Evolutionary conservation across 495 filamentous ascomycete genomes (phyloP).

Genomic region (Trichoderma virens): DNA sequence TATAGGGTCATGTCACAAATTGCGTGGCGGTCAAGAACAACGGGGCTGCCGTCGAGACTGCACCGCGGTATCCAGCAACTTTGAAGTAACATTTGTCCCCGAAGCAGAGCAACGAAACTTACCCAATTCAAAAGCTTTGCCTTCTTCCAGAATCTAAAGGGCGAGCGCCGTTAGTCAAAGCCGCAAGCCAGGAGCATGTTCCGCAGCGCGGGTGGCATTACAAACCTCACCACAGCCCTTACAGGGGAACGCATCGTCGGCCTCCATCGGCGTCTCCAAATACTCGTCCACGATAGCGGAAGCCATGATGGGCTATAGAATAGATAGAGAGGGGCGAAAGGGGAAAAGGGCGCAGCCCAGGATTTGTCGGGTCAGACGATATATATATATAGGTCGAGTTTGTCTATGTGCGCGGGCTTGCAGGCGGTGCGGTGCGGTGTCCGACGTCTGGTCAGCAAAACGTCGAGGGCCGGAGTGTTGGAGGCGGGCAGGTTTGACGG

Average conservation of each 20-base stretch:
- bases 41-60: neutral
- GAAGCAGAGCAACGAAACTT: slow-evolving; percentile 33
- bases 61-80: neutral
- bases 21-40: slow-evolving; percentile 5
- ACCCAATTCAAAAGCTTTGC: slow-evolving; percentile 98
- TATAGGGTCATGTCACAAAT: neutral
- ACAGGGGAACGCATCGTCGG: slow-evolving; percentile 87
- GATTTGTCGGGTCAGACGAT: neutral
- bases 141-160: slow-evolving; percentile 85
- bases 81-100: neutral
- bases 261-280: slow-evolving; percentile 73
- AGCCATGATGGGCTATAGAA: slow-evolving; percentile 4
- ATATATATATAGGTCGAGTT: neutral
- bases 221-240: slow-evolving; percentile 95
- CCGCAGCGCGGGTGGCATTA: neutral
- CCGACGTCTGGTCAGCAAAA: neutral
- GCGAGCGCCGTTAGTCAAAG: slow-evolving; percentile 21
- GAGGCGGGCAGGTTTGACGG: neutral
- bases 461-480: neutral
- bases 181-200: neutral
- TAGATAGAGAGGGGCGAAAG: neutral
- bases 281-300: slow-evolving; percentile 47
- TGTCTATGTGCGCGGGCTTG: neutral
- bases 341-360: neutral
- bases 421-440: slow-evolving; percentile 3